Base-by-base conservation (phyloP, 2,329 filamentous ascomycete species). In the Didymella arachidicola region DNA sequence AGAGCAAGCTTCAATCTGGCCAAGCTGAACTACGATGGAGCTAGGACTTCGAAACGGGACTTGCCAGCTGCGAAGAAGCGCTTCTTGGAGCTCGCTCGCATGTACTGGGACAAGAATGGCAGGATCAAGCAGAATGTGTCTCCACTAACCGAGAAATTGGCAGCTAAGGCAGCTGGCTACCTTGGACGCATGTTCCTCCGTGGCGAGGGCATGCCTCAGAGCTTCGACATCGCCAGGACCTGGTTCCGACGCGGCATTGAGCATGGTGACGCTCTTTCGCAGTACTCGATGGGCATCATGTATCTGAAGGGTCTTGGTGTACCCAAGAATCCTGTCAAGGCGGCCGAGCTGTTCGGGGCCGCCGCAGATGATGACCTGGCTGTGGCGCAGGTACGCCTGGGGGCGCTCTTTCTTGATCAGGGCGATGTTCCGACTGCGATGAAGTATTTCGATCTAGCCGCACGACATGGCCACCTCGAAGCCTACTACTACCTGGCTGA, bases 401-500 rank as follows among this genome's bases (percentile, higher is more conserved):
- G 93, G 1, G 87, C 88, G 11, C 82, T 97, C 2, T 95, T 96
- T 74, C 84, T 97, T 7, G 93, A 97, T 67, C 92, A 96, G 74
- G 93, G 92, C 18, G 92, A 96, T 67, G 80, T 95, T n/a, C 80
- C 84, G 5, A 88, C 89, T 0, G 93, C 93, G 2, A 90, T 88
- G 59, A 88, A 89, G 65, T 96, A 96, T 75, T 97, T 97, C 68
- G 93, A 97, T 71, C 83, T 94, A 46, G 93, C 93, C 5, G 89
- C 89, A 39, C 83, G 91, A 25, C 92, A 92, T 72, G 89, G 89
- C 14, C 90, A 93, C 71, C 90, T 97, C 61, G 93, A 97, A 77
- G 91, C 93, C 0, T 92, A 91, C 73, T 97, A 97, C 78, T 96
- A 96, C 74, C 86, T 97, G 4, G 93, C 92, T 2, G 93, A 97